phyloP scores from a whole-genome alignment of 208 protist genomes.

The Acanthamoeba triangularis region DNA sequence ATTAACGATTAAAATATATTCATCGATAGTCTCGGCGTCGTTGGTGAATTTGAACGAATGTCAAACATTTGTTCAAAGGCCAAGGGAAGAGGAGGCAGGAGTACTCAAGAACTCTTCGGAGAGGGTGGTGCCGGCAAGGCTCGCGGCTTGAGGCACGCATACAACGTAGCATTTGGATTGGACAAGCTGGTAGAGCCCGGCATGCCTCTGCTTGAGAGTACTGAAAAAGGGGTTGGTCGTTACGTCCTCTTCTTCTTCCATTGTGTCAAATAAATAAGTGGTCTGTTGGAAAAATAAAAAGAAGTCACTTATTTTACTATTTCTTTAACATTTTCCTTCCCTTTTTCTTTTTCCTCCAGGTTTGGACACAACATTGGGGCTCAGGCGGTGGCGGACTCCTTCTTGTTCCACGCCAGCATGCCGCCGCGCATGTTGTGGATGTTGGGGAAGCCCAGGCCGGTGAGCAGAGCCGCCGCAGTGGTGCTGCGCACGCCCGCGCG shows the following conservation, averaged over 20 bases:
- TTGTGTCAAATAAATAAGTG: no score
- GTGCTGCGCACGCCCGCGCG: constrained; percentile 14
- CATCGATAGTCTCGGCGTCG: background rate
- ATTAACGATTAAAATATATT: background rate
- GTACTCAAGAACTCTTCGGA: constrained; percentile 11
- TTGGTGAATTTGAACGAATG: background rate
- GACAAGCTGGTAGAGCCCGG: background rate
- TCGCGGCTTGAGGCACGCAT: constrained; percentile 6
- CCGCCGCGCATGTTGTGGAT: constrained; percentile 22
- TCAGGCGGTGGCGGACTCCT: background rate
- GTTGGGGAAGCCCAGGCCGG: constrained; percentile 37
- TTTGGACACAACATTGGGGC: no score
- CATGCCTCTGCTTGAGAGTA: constrained; percentile 18
- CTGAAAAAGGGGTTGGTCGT: constrained; percentile 31
- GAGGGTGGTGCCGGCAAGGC: background rate
- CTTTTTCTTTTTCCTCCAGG: no score
- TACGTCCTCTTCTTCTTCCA: constrained; percentile 43
- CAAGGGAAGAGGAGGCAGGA: background rate
- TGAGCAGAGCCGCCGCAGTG: constrained; percentile 6
- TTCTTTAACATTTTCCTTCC: no score
- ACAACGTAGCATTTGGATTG: constrained; percentile 47
- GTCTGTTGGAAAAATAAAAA: no score
- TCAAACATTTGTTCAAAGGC: background rate
- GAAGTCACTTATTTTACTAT: no score
- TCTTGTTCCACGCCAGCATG: constrained; percentile 28